Percentiles rank a stretch among this genome's conserved stretches.
phyloP scores from a whole-genome alignment of 345 rosid species.

The Ceriops tagal region DNA sequence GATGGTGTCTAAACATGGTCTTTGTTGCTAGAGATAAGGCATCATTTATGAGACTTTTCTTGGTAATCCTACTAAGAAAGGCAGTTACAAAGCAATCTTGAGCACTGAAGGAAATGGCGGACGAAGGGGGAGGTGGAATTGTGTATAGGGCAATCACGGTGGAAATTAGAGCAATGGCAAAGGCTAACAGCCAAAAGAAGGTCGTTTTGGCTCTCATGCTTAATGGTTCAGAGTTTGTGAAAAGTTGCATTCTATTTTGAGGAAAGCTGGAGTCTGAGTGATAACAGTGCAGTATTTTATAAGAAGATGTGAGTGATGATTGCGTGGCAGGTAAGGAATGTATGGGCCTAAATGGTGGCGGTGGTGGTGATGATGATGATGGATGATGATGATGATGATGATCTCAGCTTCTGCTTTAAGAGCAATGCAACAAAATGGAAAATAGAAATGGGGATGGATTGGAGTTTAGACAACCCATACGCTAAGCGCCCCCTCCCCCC shows the following conservation, averaged over 20 bases:
- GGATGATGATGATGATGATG: neutral
- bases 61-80: slow-evolving; percentile 11
- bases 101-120: neutral
- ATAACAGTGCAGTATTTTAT: neutral
- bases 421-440: neutral
- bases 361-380: neutral
- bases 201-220: slow-evolving; percentile 28
- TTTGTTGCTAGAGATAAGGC: slow-evolving; percentile 7
- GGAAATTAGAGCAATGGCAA: slow-evolving; percentile 36
- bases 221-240: neutral
- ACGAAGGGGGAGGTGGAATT: slow-evolving; percentile 8
- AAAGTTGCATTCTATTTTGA: neutral
- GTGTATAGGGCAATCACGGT: slow-evolving; percentile 23
- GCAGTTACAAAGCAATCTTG: neutral
- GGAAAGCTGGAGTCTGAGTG: neutral
- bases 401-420: neutral
- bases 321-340: slow-evolving; percentile 47
- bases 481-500: neutral
- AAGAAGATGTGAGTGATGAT: slow-evolving; percentile 9
- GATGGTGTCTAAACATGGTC: slow-evolving; percentile 20
- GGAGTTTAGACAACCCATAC: slow-evolving; percentile 3
- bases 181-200: slow-evolving; percentile 39
- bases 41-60: slow-evolving; percentile 16
- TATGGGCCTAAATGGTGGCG: slow-evolving; percentile 7
- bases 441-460: neutral